A percentile compares a stretch with the other conserved stretches of the same genome.
These are phyloP conservation scores for Solanum hybrid DNA, from an alignment of 305 asterid genomes.

Conservation along the genomic window DNA sequence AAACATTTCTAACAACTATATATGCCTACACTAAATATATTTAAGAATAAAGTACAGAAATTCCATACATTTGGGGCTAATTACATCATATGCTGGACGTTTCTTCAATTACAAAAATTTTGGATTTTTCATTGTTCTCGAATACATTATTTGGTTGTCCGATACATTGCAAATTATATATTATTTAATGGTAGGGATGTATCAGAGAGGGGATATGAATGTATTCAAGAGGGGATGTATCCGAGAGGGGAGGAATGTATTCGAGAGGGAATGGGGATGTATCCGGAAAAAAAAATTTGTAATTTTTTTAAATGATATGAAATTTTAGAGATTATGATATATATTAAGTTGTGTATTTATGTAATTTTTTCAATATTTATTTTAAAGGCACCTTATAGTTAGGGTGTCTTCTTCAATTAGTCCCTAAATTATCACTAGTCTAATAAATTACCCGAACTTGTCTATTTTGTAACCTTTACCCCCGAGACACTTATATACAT, in stretches of 20 bases:
- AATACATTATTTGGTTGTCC: not conserved
- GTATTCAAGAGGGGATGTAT: not conserved
- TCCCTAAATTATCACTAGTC: not conserved
- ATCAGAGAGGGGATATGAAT: not conserved
- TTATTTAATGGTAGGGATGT: not conserved
- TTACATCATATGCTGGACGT: not conserved
- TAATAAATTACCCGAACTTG: not conserved
- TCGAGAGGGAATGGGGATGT: not conserved
- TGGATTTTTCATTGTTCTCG: not conserved
- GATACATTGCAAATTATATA: not conserved
- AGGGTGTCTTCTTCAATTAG: not conserved
- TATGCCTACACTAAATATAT: not conserved
- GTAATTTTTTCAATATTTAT: too few relatives aligned
- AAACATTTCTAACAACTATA: not conserved
- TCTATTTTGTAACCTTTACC: not conserved
- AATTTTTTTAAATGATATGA: not conserved
- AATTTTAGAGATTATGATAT: not conserved
- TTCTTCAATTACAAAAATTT: not conserved
- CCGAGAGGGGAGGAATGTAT: not conserved
- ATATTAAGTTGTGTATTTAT: not conserved
- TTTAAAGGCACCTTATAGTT: not conserved
- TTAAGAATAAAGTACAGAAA: not conserved
- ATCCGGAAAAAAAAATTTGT: not conserved
- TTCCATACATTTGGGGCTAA: not conserved
- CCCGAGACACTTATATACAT: not conserved